Percentiles rank a stretch among this genome's conserved stretches.
Evolutionary conservation across 192 early-diverging fungal species (phyloP).

Genomic region (Entrophospora sp.): DNA sequence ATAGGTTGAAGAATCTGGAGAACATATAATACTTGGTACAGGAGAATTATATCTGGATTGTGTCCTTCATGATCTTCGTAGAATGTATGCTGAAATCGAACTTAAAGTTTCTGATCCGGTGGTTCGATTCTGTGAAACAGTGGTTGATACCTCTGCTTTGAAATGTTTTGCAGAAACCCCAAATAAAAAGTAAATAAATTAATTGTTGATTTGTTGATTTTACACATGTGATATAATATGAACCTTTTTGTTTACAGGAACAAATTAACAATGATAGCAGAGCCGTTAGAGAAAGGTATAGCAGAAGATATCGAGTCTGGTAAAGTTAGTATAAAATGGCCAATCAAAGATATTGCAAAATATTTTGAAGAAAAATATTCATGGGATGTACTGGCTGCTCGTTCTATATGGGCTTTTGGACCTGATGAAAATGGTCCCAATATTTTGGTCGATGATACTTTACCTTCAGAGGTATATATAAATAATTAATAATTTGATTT

Average conservation of each 20-base stretch:
- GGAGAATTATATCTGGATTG: slow-evolving; percentile 97
- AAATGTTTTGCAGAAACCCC: slow-evolving; percentile 97
- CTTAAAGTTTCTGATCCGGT: slow-evolving; percentile 98
- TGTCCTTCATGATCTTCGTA: slow-evolving; percentile 89
- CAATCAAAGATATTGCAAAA: slow-evolving; percentile 62
- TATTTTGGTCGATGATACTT: slow-evolving; percentile 90
- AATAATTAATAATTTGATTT: not conserved
- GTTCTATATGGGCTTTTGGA: slow-evolving; percentile 98
- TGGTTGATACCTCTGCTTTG: slow-evolving; percentile 84
- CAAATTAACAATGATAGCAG: slow-evolving; percentile 91
- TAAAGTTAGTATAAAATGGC: slow-evolving; percentile 63
- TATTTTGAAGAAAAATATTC: slow-evolving; percentile 78
- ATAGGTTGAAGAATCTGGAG: slow-evolving; percentile 88
- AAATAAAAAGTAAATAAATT: slow-evolving; percentile 80
- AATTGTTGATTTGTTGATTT: not conserved
- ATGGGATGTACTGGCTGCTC: slow-evolving; percentile 90
- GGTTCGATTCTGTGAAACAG: slow-evolving; percentile 91
- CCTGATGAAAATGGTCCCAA: slow-evolving; percentile 89
- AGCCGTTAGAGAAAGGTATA: slow-evolving; percentile 86
- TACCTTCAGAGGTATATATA: slow-evolving; percentile 58
- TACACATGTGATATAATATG: not conserved
- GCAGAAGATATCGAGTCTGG: slow-evolving; percentile 87
- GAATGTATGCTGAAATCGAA: slow-evolving; percentile 92
- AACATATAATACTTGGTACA: slow-evolving; percentile 89
- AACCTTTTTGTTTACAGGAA: slow-evolving; percentile 47